Conservation (phyloP, 1,284 basidiomycete genomes). For the Cutaneotrichosporon cutaneum region DNA sequence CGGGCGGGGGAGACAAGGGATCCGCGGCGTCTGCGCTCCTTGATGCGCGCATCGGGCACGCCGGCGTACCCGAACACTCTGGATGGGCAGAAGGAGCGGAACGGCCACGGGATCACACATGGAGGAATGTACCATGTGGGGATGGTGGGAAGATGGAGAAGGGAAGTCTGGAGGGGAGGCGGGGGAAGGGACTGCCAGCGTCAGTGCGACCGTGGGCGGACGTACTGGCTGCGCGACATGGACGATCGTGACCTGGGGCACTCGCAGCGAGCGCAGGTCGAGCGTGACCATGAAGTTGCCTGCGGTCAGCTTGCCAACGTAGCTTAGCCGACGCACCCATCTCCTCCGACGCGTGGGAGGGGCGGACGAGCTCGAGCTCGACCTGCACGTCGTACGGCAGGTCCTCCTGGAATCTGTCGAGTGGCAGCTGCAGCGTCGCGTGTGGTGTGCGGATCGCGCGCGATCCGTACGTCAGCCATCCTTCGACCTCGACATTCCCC, state of each 20-base stretch:
- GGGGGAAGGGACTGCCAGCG: slow-evolving; percentile 46
- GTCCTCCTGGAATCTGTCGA: slow-evolving; percentile 47
- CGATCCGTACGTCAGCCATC: slow-evolving; percentile 49
- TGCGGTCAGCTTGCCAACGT: slow-evolving; percentile 13
- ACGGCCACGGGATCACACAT: slow-evolving; percentile 48
- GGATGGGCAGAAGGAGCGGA: slow-evolving; percentile 45
- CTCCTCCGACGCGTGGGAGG: slow-evolving; percentile 33
- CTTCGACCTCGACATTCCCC: slow-evolving; percentile 48
- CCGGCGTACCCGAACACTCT: slow-evolving; percentile 39
- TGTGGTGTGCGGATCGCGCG: slow-evolving; percentile 44
- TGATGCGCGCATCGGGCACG: slow-evolving; percentile 26
- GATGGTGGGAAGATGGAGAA: slow-evolving; percentile 32
- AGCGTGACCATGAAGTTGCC: slow-evolving; percentile 53
- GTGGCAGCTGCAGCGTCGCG: slow-evolving; percentile 36
- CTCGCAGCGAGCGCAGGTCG: slow-evolving; percentile 38
- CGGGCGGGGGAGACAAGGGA: slow-evolving; percentile 31
- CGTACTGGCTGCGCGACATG: slow-evolving; percentile 48
- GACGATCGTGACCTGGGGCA: slow-evolving; percentile 32
- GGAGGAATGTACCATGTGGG: slow-evolving; percentile 38
- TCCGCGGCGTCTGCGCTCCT: slow-evolving; percentile 32
- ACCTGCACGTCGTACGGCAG: slow-evolving; percentile 52
- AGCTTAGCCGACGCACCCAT: slow-evolving; percentile 32
- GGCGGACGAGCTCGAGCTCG: slow-evolving; percentile 52
- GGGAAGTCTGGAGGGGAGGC: slow-evolving; percentile 31
- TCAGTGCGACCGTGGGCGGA: slow-evolving; percentile 3